phyloP scores from a whole-genome alignment of 2,329 filamentous ascomycete species.

The Huntiella abstrusa region DNA sequence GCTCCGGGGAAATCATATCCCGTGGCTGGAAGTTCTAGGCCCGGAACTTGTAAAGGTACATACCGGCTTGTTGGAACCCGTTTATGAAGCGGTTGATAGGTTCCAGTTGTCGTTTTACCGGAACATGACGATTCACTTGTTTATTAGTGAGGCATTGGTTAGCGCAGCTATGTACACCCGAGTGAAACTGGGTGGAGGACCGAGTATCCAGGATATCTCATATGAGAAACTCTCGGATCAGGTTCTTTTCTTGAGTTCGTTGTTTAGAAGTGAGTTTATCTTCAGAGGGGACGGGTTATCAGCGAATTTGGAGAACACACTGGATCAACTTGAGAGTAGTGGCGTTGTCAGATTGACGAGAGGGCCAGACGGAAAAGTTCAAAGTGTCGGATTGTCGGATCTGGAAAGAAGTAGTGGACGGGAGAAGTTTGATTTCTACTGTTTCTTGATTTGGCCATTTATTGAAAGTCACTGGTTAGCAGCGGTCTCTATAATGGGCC shows the following conservation, averaged over 20 bases:
- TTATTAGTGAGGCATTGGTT: conserved; percentile 82
- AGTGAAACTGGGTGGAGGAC: conserved; percentile 80
- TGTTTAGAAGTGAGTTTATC: conserved; percentile 94
- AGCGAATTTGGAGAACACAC: conserved; percentile 61
- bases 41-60: conserved; percentile 71
- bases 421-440: conserved; percentile 97
- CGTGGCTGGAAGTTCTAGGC: conserved; percentile 77
- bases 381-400: conserved; percentile 53
- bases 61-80: conserved; percentile 67
- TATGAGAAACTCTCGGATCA: conserved; percentile 58
- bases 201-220: conserved; percentile 57
- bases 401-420: conserved; percentile 59
- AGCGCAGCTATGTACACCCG: conserved; percentile 78
- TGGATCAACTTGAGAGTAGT: conserved; percentile 60
- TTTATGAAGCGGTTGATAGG: conserved; percentile 83
- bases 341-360: conserved; percentile 45
- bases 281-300: conserved; percentile 74
- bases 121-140: conserved; percentile 98
- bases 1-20: conserved; percentile 62
- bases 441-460: conserved; percentile 96
- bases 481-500: conserved; percentile 68
- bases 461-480: conserved; percentile 90
- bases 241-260: conserved; percentile 73
- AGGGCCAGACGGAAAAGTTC: conserved; percentile 27
- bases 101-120: conserved; percentile 97